phyloP scores from a whole-genome alignment of 257 asterid genomes.

The Solanum lignicaule region DNA sequence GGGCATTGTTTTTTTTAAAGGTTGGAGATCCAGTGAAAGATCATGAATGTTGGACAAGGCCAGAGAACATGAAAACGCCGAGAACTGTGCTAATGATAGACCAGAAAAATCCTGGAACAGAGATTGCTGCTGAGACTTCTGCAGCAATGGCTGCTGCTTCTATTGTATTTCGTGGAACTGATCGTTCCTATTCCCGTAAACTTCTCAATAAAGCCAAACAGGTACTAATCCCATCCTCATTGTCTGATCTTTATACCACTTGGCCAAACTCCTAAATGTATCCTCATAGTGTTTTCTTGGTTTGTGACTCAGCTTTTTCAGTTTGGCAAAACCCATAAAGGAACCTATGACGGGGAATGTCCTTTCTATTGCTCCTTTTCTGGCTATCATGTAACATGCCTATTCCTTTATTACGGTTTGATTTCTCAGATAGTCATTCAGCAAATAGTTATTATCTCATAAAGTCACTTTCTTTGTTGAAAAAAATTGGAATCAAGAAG shows the following conservation, averaged over 20 bases:
- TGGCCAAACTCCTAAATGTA: background rate
- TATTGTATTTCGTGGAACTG: conserved; percentile 28
- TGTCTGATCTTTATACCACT: background rate
- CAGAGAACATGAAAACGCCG: conserved; percentile 70
- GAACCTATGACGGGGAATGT: conserved; percentile 83
- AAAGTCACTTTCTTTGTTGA: background rate
- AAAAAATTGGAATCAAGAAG: background rate
- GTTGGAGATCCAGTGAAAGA: conserved; percentile 78
- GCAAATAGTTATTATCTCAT: background rate
- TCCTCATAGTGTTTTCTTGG: background rate
- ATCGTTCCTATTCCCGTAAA: conserved; percentile 28
- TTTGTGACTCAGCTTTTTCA: conserved; percentile 38
- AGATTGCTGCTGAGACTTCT: conserved; percentile 68
- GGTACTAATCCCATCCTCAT: conserved; percentile 10
- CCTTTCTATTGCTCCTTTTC: conserved; percentile 91
- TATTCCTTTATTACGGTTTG: background rate
- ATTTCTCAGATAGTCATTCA: background rate
- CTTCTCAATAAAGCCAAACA: conserved; percentile 33
- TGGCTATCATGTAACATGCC: conserved; percentile 48
- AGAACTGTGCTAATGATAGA: conserved; percentile 50
- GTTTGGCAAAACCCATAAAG: conserved; percentile 48
- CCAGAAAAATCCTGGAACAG: conserved; percentile 49
- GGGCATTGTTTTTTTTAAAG: conserved; percentile 17
- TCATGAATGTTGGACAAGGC: conserved; percentile 70
- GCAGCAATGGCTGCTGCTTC: conserved; percentile 78